A percentile compares a stretch with the other conserved stretches of the same genome.
Evolutionary conservation across 2,329 filamentous ascomycete species (phyloP).

Genomic region (Fusarium azukiicola): DNA sequence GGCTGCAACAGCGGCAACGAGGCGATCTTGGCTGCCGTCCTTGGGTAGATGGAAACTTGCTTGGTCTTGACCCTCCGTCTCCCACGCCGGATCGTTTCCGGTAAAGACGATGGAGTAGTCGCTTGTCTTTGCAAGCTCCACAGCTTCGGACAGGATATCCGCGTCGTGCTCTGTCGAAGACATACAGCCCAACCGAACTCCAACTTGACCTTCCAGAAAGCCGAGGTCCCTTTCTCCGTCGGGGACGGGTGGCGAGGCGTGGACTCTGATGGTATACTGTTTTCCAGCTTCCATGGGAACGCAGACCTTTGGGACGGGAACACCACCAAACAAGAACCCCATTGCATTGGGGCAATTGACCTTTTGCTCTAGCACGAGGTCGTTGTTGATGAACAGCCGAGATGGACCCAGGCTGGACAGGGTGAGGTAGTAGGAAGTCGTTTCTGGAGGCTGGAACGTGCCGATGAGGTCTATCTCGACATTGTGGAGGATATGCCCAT

Average conservation of each 20-base stretch:
- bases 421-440: constrained; percentile 58
- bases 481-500: constrained; percentile 47
- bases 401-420: constrained; percentile 57
- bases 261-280: constrained; percentile 57
- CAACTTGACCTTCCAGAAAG: constrained; percentile 58
- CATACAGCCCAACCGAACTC: constrained; percentile 58
- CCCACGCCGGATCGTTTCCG: constrained; percentile 76
- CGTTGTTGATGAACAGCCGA: constrained; percentile 56
- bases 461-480: constrained; percentile 57
- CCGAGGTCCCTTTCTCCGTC: constrained; percentile 52
- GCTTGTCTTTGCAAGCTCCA: constrained; percentile 75
- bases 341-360: constrained; percentile 58
- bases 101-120: constrained; percentile 79
- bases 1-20: constrained; percentile 78
- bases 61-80: constrained; percentile 81
- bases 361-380: constrained; percentile 57
- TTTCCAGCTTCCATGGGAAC: constrained; percentile 54
- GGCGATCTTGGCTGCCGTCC: constrained; percentile 76
- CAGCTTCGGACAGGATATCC: constrained; percentile 71
- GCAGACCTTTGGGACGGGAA: constrained; percentile 55
- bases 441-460: constrained; percentile 55
- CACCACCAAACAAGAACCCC: constrained; percentile 60
- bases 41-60: constrained; percentile 87
- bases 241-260: constrained; percentile 56
- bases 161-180: constrained; percentile 58